A percentile compares a stretch with the other conserved stretches of the same genome.
phyloP scores from a whole-genome alignment of 305 asterid genomes.

The Fraxinus floribunda region DNA sequence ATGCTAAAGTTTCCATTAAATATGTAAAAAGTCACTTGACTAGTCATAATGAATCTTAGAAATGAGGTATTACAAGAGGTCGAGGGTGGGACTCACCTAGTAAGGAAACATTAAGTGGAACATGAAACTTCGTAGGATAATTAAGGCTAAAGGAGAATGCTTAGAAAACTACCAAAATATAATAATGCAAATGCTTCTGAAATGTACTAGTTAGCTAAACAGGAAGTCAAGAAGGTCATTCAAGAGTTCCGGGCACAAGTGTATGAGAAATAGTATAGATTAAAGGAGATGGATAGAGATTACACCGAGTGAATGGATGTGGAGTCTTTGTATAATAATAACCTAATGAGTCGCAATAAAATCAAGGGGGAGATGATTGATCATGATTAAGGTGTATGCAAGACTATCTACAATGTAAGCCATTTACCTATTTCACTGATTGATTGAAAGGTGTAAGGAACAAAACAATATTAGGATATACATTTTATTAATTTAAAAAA shows the following conservation, averaged over 20 bases:
- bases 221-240: not conserved
- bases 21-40: not conserved
- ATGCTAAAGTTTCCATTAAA: not conserved
- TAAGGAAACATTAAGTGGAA: not conserved
- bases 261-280: not conserved
- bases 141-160: not conserved
- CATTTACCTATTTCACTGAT: not conserved
- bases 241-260: not conserved
- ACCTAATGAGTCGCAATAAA: not conserved
- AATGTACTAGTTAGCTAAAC: not conserved
- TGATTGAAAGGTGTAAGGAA: not conserved
- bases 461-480: not conserved
- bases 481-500: no score
- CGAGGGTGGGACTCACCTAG: not conserved
- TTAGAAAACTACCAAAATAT: not conserved
- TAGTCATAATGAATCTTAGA: not conserved
- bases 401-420: not conserved
- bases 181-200: not conserved
- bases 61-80: not conserved
- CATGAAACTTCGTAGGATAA: not conserved
- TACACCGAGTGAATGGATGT: not conserved
- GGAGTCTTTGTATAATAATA: not conserved
- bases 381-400: not conserved
- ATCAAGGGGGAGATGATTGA: not conserved
- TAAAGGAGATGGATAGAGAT: not conserved